These are phyloP conservation scores for Jacaranda mimosifolia DNA, from an alignment of 257 asterid species.

Conservation along the genomic window DNA sequence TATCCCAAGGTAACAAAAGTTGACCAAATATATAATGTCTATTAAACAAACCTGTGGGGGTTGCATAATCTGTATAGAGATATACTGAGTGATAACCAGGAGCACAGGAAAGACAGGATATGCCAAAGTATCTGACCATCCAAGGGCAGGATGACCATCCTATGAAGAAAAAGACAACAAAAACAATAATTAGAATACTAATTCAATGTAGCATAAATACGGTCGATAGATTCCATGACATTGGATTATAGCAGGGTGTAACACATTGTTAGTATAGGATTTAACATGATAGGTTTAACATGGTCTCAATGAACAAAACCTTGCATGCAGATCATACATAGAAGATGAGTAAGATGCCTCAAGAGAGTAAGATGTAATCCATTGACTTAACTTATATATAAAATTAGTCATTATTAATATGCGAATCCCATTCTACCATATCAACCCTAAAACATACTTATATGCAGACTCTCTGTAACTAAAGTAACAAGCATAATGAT, in stretches of 20 bases:
- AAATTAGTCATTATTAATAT: not conserved
- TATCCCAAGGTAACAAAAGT: constrained; percentile 26
- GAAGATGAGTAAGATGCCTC: not conserved
- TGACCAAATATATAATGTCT: constrained; percentile 13
- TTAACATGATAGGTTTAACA: not conserved
- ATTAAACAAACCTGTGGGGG: constrained; percentile 80
- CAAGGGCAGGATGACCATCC: constrained; percentile 99
- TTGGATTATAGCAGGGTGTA: not conserved
- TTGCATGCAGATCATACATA: constrained; percentile 13
- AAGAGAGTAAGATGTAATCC: constrained; percentile 14
- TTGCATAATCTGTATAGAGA: constrained; percentile 93
- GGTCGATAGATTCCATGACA: not conserved
- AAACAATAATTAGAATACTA: constrained; percentile 20
- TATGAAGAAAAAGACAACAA: constrained; percentile 35
- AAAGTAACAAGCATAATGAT: constrained; percentile 4
- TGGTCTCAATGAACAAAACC: constrained; percentile 3
- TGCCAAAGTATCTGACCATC: constrained; percentile 94
- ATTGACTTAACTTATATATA: not conserved
- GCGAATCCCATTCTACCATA: not conserved
- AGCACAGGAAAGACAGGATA: constrained; percentile 91
- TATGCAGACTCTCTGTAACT: not conserved
- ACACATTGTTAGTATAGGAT: not conserved
- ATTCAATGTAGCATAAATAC: constrained; percentile 6
- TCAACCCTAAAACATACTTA: constrained; percentile 16
- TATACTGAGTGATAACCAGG: constrained; percentile 74